A percentile compares a stretch with the other conserved stretches of the same genome.
phyloP scores from a whole-genome alignment of 805 yeast genomes.

The Spathaspora hagerdaliae region DNA sequence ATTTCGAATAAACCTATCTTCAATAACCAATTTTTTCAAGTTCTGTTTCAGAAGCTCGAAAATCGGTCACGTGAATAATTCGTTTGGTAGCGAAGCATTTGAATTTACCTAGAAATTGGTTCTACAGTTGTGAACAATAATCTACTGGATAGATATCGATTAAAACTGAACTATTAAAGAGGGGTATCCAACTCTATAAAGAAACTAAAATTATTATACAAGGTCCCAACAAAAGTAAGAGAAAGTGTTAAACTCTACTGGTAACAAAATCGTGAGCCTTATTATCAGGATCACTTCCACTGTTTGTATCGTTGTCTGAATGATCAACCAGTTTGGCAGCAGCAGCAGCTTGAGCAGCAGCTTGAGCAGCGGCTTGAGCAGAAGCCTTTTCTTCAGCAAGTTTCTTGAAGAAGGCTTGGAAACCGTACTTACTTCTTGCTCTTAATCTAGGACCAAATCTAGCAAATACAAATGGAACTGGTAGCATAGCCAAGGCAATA shows the following conservation, averaged over 20 bases:
- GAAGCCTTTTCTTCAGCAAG: slow-evolving; percentile 12
- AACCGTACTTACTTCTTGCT: slow-evolving; percentile 54
- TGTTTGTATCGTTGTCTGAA: not conserved
- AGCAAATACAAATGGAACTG: slow-evolving; percentile 70
- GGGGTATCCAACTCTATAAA: no score
- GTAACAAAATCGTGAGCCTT: slow-evolving; percentile 6
- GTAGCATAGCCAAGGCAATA: slow-evolving; percentile 64
- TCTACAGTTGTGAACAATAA: no score
- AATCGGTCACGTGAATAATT: no score
- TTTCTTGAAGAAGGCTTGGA: slow-evolving; percentile 38
- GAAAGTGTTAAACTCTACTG: slow-evolving; percentile 6
- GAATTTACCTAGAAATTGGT: no score
- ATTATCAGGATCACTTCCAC: not conserved
- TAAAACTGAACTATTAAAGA: no score
- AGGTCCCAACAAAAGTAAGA: not conserved
- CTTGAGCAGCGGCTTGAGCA: slow-evolving; percentile 6
- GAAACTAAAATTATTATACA: no score
- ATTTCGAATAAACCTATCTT: no score
- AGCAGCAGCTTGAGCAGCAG: not conserved
- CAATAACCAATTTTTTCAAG: no score
- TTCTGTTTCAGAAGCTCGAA: no score
- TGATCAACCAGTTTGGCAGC: not conserved
- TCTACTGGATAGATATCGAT: no score
- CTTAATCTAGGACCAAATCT: slow-evolving; percentile 58
- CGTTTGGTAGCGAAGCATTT: no score